Evolutionary conservation across 2,329 filamentous ascomycete genomes (phyloP).

Genomic region (Neurospora sp.): DNA sequence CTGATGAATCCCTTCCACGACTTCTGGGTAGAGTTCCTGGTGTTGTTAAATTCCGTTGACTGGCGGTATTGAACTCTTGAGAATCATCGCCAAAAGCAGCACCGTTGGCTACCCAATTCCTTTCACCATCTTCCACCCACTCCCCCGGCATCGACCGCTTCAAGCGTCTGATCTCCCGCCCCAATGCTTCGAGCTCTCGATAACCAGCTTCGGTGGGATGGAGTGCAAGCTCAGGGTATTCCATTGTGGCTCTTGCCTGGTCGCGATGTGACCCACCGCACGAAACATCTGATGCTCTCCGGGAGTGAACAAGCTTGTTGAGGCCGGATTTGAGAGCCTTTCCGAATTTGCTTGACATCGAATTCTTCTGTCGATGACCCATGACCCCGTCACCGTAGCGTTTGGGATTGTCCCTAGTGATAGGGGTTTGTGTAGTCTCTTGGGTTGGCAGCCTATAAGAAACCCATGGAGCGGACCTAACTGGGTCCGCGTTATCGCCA

Average conservation of each 20-base stretch:
- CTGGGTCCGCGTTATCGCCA: conserved; percentile 12
- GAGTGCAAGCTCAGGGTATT: conserved; percentile 18
- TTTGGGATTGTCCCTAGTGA: background rate
- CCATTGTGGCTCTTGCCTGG: conserved; percentile 8
- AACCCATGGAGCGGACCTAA: background rate
- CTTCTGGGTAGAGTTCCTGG: background rate
- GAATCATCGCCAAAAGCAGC: background rate
- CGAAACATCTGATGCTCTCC: conserved; percentile 2
- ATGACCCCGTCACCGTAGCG: background rate
- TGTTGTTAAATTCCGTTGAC: background rate
- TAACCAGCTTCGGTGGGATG: conserved; percentile 11
- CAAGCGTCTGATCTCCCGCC: conserved; percentile 14
- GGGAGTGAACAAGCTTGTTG: conserved; percentile 17
- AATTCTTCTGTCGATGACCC: background rate
- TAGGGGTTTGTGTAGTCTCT: background rate
- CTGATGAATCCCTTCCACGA: conserved; percentile 5
- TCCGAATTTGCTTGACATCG: conserved; percentile 18
- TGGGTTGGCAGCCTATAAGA: background rate
- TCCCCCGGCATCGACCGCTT: conserved; percentile 4
- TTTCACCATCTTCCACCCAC: background rate
- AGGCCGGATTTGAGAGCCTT: conserved; percentile 20
- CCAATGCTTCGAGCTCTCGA: conserved; percentile 13
- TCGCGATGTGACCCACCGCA: conserved; percentile 2
- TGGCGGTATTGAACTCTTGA: background rate
- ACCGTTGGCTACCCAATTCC: background rate